Conservation (phyloP, 106 monocot species). For the Iris macrosiphon region DNA sequence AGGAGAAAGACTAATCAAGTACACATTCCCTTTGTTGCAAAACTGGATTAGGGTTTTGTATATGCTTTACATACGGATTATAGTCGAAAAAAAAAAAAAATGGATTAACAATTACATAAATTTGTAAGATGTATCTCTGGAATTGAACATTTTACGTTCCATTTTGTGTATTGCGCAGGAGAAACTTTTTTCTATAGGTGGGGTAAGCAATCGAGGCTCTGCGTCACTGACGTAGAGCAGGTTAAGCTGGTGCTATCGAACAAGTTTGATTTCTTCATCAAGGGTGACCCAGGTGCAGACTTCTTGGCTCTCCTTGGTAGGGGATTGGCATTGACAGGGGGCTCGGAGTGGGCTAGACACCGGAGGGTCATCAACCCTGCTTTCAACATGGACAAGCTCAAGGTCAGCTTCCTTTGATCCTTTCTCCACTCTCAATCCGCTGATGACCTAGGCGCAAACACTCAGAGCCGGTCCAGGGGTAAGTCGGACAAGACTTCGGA, state of each 20-base stretch:
- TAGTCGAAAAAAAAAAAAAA: no score
- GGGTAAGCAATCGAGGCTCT: slow-evolving; percentile 27
- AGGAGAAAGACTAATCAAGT: not conserved
- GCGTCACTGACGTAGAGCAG: slow-evolving; percentile 33
- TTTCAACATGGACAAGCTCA: slow-evolving; percentile 60
- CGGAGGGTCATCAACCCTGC: slow-evolving; percentile 45
- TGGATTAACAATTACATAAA: no score
- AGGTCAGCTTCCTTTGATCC: slow-evolving; percentile 30
- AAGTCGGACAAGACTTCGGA: no score
- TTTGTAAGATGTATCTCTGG: no score
- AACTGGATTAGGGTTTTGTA: no score
- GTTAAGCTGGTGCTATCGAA: slow-evolving; percentile 42
- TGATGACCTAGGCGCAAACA: no score
- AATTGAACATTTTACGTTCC: not conserved
- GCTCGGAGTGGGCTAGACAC: slow-evolving; percentile 45
- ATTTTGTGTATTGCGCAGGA: slow-evolving; percentile 11
- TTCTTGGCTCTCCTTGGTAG: slow-evolving; percentile 27
- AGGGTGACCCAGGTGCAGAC: not conserved
- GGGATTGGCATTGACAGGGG: slow-evolving; percentile 36
- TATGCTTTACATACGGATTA: no score
- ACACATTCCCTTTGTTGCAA: no score
- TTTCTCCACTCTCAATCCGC: no score
- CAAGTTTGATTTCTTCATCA: slow-evolving; percentile 49
- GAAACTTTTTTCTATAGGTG: slow-evolving; percentile 35
- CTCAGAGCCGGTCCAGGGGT: no score